Evolutionary conservation across 2,329 filamentous ascomycete species (phyloP), one percentile per base, ranked within the genome.

Genomic region (Beauveria sp.): DNA sequence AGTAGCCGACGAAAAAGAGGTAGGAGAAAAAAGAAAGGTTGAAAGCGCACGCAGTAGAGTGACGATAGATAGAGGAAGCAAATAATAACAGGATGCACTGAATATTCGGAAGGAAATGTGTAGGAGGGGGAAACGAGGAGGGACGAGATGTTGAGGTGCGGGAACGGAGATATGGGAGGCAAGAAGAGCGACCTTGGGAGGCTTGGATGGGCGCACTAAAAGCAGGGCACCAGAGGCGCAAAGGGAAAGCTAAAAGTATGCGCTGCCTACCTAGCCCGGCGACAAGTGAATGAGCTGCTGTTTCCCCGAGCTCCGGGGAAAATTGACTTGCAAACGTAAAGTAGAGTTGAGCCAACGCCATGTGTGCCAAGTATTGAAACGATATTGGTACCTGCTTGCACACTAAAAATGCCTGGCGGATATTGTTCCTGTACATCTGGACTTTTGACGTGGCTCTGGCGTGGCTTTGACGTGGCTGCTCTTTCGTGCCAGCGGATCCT

Each of bases 101-200:
- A 56, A 38, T 31, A 7, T n/a, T 45, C 24, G 43, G 28, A 28
- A n/a, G 40, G 12, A 20, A 10, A 9, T 12, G 16, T 52, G 50
- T 38, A 40, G 46, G 51, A 61, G 34, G 48, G 55, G 28, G 49
- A 18, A 12, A 38, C 8, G 40, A 34, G 48, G 43, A 46, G 20
- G 49, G 52, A 52, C 53, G 61, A 53, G 61, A 49, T 62, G 61
- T 62, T 62, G 61, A 62, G 34, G 60, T 24, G 58, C 45, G 51
- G 58, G 50, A 56, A 50, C 52, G 60, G 60, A 61, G 60, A 49
- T 55, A 55, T 55, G 51, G 54, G 45, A 48, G 43, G 20, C 20
- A 52, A 34, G 20, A 22, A 28, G 10, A 12, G 51, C 43, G 14
- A 31, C 45, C 20, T 57, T 22, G 51, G 24, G 24, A 20, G 18